These are phyloP conservation scores for Actinidia arguta DNA, from an alignment of 179 eudicot species.

Conservation along the genomic window DNA sequence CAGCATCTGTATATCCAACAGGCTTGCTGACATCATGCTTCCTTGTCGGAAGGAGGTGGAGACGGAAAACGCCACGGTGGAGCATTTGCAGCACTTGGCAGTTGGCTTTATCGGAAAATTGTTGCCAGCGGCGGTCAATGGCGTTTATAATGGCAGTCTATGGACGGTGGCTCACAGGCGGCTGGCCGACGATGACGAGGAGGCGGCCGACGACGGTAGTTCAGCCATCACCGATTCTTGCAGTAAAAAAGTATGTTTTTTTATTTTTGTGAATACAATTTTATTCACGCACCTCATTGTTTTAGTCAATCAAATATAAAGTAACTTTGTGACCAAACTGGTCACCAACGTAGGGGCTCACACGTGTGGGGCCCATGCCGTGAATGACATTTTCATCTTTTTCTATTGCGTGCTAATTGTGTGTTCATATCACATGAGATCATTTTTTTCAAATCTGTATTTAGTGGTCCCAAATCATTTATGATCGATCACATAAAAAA, in stretches of 20 bases:
- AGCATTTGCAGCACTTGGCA: neutral
- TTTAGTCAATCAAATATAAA: too few species aligned
- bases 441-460: too few species aligned
- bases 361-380: too few species aligned
- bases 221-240: neutral
- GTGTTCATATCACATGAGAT: too few species aligned
- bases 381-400: too few species aligned
- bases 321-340: too few species aligned
- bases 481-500: too few species aligned
- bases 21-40: conserved; percentile 28
- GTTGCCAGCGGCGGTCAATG: neutral
- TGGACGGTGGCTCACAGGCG: conserved; percentile 9
- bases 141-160: neutral
- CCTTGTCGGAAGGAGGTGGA: conserved; percentile 25
- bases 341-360: too few species aligned
- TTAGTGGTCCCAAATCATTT: too few species aligned
- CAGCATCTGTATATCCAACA: conserved; percentile 30
- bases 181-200: neutral
- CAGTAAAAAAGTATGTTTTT: neutral
- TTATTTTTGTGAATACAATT: too few species aligned
- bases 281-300: too few species aligned
- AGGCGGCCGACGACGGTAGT: neutral
- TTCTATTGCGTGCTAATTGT: too few species aligned
- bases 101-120: neutral
- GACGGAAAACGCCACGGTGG: neutral